Evolutionary conservation across 805 yeast genomes (phyloP).

Genomic region (Nematodospora valgi): DNA sequence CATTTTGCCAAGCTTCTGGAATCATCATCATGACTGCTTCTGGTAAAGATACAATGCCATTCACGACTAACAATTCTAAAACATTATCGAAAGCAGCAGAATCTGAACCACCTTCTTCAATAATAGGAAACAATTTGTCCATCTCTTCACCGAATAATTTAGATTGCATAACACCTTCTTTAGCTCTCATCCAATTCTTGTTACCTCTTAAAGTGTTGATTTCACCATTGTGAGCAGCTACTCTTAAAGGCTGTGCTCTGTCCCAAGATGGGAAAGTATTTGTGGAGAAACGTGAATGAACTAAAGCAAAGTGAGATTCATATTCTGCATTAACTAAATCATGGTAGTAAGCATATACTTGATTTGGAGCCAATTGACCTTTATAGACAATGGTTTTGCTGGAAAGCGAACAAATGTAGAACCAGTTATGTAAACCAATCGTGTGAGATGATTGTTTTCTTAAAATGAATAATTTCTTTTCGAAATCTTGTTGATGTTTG

Average conservation of each 20-base stretch:
- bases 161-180: constrained; percentile 95
- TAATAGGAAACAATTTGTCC: constrained; percentile 88
- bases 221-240: constrained; percentile 99
- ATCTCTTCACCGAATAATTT: constrained; percentile 85
- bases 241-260: constrained; percentile 95
- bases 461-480: constrained; percentile 77
- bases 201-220: constrained; percentile 96
- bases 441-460: constrained; percentile 88
- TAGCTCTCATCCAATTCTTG: constrained; percentile 98
- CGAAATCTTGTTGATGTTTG: constrained; percentile 62
- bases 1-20: constrained; percentile 98
- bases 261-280: constrained; percentile 99
- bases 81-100: constrained; percentile 98
- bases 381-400: constrained; percentile 90
- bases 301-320: constrained; percentile 93
- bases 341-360: constrained; percentile 91
- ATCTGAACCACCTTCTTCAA: constrained; percentile 98
- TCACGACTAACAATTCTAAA: constrained; percentile 82
- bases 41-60: constrained; percentile 88
- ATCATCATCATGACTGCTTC: constrained; percentile 97
- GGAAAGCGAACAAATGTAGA: constrained; percentile 90
- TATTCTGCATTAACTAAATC: constrained; percentile 88
- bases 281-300: constrained; percentile 95
- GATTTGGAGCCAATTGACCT: constrained; percentile 96
- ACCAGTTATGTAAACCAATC: constrained; percentile 95